These are phyloP conservation scores for Peniophora sp. DNA, from an alignment of 1,284 basidiomycete genomes.

Conservation along the genomic window DNA sequence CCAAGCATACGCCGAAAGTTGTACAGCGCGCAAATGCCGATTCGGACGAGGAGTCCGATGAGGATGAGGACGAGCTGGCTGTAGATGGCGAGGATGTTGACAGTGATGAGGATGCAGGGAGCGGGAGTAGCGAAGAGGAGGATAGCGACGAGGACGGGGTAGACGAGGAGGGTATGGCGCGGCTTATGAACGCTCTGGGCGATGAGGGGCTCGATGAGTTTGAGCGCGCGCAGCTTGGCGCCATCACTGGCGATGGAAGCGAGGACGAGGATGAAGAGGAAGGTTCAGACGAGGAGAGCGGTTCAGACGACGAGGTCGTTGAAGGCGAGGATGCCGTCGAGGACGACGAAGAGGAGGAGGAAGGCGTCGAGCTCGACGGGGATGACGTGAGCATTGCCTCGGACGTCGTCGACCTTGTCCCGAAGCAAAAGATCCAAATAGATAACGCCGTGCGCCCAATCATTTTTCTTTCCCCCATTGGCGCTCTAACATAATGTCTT, in stretches of 20 bases:
- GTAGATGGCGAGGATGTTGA: neutral
- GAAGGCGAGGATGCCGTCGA: constrained; percentile 26
- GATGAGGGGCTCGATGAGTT: constrained; percentile 62
- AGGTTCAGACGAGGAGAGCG: constrained; percentile 22
- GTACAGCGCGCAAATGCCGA: neutral
- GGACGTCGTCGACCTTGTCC: constrained; percentile 71
- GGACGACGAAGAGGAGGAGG: constrained; percentile 25
- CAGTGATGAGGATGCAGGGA: neutral
- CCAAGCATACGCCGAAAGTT: neutral
- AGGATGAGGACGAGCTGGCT: neutral
- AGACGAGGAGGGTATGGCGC: constrained; percentile 58
- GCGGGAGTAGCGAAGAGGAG: neutral
- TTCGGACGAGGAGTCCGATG: neutral
- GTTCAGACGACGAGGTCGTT: constrained; percentile 22
- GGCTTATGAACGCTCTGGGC: constrained; percentile 58
- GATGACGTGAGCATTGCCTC: constrained; percentile 24
- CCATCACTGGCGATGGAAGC: constrained; percentile 28
- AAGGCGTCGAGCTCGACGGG: constrained; percentile 53
- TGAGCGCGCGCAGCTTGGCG: constrained; percentile 41
- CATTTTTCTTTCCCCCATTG: constrained; percentile 4
- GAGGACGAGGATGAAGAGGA: constrained; percentile 15
- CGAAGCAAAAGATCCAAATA: constrained; percentile 74
- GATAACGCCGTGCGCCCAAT: constrained; percentile 65
- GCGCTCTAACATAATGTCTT: constrained; percentile 2
- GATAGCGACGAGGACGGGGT: constrained; percentile 46